Conservation (phyloP, 2,329 filamentous ascomycete species). For the Gyromitra esculenta region DNA sequence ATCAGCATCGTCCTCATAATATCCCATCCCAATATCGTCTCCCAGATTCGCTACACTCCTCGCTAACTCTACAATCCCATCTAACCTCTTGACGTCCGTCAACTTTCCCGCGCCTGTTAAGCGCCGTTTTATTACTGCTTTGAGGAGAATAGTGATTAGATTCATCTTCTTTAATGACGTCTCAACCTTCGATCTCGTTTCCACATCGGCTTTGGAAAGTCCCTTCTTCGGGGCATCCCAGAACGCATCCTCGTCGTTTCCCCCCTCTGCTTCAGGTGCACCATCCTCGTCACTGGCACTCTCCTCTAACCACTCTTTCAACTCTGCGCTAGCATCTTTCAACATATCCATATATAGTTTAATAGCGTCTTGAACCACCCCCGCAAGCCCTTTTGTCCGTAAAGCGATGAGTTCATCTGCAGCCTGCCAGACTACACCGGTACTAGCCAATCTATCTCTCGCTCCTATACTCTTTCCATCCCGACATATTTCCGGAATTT, state of each 20-base stretch:
- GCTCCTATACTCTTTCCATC: constrained; percentile 24
- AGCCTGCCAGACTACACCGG: constrained; percentile 52
- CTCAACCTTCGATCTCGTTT: constrained; percentile 39
- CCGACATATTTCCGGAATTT: constrained; percentile 42
- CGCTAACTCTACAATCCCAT: constrained; percentile 41
- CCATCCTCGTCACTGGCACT: constrained; percentile 10
- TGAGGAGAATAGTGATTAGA: constrained; percentile 43
- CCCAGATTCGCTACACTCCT: constrained; percentile 45
- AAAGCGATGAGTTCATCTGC: constrained; percentile 47
- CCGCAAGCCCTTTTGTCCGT: constrained; percentile 29
- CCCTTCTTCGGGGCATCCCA: constrained; percentile 51
- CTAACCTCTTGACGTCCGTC: constrained; percentile 40
- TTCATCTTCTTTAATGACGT: constrained; percentile 50
- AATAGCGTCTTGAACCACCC: constrained; percentile 28
- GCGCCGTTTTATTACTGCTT: constrained; percentile 47
- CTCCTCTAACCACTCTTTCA: constrained; percentile 50
- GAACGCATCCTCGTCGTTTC: constrained; percentile 41
- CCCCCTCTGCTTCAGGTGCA: constrained; percentile 11
- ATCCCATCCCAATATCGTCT: constrained; percentile 54
- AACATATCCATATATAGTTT: constrained; percentile 41
- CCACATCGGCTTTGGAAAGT: constrained; percentile 32
- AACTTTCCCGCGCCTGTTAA: constrained; percentile 35
- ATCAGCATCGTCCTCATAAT: constrained; percentile 50
- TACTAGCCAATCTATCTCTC: constrained; percentile 46
- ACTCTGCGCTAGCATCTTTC: constrained; percentile 48